Evolutionary conservation across 1,284 basidiomycete genomes (phyloP).

Genomic region (Cerrena zonata): DNA sequence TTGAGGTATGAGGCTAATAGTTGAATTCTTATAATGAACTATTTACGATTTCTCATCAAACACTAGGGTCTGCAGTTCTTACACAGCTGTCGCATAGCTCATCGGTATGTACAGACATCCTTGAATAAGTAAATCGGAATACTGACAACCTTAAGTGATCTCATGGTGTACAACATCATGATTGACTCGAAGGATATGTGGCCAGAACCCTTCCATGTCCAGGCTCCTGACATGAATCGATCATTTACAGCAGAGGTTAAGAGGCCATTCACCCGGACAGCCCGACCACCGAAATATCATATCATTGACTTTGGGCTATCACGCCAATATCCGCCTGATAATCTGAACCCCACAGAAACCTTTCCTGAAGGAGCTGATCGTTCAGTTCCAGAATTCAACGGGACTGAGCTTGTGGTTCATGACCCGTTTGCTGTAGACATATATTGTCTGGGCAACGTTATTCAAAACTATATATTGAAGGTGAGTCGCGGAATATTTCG

Average conservation of each 20-base stretch:
- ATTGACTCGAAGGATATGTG: constrained; percentile 29
- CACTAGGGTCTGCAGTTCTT: constrained; percentile 16
- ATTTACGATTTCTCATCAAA: no score
- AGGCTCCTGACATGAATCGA: constrained; percentile 5
- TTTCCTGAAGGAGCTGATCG: constrained; percentile 19
- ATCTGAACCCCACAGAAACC: constrained; percentile 4
- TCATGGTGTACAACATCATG: constrained; percentile 34
- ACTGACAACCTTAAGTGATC: constrained; percentile 40
- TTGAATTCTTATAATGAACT: no score
- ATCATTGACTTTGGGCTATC: constrained; percentile 35
- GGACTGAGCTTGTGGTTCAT: no score
- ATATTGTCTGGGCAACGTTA: constrained; percentile 26
- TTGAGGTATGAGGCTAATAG: constrained; percentile 25
- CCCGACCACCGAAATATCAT: constrained; percentile 27
- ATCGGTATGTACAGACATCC: constrained; percentile 7
- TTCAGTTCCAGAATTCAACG: constrained; percentile 22
- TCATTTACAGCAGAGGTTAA: constrained; percentile 19
- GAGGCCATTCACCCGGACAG: constrained; percentile 26
- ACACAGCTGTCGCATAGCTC: constrained; percentile 12
- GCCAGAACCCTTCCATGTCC: constrained; percentile 26
- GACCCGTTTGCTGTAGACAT: constrained; percentile 27
- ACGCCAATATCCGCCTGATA: constrained; percentile 14
- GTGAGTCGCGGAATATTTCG: no score
- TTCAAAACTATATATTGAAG: constrained; percentile 24
- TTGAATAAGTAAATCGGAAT: not conserved